Conservation (phyloP, 2,329 filamentous ascomycete genomes). For the Botrytis medusae region DNA sequence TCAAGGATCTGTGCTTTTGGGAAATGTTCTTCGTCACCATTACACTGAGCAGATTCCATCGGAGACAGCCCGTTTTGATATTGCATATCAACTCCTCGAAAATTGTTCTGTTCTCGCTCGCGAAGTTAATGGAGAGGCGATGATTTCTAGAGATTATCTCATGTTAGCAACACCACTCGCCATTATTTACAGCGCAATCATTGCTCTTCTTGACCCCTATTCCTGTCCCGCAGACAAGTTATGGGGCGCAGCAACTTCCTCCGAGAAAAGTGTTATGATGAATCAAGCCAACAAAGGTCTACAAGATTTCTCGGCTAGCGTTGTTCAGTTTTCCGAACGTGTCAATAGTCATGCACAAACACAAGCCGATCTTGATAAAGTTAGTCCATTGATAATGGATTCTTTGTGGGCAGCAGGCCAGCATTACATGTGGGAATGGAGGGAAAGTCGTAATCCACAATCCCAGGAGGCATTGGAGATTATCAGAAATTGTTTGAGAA, state of each 20-base stretch:
- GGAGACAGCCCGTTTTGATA: slow-evolving; percentile 30
- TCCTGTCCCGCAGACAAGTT: slow-evolving; percentile 36
- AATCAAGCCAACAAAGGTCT: slow-evolving; percentile 41
- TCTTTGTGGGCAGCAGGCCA: slow-evolving; percentile 42
- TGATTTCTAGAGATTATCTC: slow-evolving; percentile 32
- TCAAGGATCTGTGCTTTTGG: slow-evolving; percentile 42
- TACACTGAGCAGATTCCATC: slow-evolving; percentile 28
- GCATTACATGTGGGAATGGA: slow-evolving; percentile 43
- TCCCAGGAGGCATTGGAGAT: slow-evolving; percentile 38
- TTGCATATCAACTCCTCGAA: slow-evolving; percentile 34
- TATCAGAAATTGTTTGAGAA: slow-evolving; percentile 37
- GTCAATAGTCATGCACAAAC: slow-evolving; percentile 30
- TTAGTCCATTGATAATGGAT: slow-evolving; percentile 44
- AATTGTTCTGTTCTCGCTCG: slow-evolving; percentile 33
- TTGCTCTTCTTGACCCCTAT: slow-evolving; percentile 44
- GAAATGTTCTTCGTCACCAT: slow-evolving; percentile 41
- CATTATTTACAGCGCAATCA: slow-evolving; percentile 35
- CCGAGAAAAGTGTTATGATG: slow-evolving; percentile 40
- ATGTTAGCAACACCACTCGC: slow-evolving; percentile 34
- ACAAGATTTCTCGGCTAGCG: slow-evolving; percentile 35
- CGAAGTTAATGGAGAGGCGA: slow-evolving; percentile 35
- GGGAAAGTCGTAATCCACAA: slow-evolving; percentile 41
- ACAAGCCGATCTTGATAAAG: slow-evolving; percentile 34
- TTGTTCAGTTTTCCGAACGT: slow-evolving; percentile 38
- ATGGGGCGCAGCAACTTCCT: slow-evolving; percentile 12